Evolutionary conservation across 345 rosid genomes (phyloP).

Genomic region (Alliaria petiolata): DNA sequence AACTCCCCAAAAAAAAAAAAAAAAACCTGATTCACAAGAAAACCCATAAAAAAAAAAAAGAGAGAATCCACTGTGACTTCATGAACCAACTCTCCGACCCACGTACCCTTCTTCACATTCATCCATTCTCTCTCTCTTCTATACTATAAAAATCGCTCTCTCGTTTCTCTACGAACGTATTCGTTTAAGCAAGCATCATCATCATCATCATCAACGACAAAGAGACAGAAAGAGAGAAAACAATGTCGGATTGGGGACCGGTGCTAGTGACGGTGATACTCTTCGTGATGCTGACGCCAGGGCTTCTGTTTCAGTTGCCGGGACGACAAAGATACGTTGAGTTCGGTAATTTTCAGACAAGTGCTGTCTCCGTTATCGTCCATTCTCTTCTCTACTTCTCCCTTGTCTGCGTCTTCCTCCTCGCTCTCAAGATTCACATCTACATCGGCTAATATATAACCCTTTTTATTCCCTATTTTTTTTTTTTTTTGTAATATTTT

Average conservation of each 20-base stretch:
- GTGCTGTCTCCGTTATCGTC: constrained; percentile 54
- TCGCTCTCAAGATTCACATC: constrained; percentile 63
- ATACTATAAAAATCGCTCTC: constrained; percentile 11
- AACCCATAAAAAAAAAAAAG: neutral
- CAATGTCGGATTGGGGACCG: constrained; percentile 88
- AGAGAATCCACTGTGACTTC: constrained; percentile 27
- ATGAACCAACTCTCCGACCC: constrained; percentile 26
- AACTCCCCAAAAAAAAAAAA: constrained; percentile 17
- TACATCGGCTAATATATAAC: constrained; percentile 27
- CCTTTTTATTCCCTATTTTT: neutral
- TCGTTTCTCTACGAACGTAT: neutral
- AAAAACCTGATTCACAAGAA: constrained; percentile 33
- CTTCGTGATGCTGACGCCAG: constrained; percentile 62
- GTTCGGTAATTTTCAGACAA: constrained; percentile 67
- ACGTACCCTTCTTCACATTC: constrained; percentile 17
- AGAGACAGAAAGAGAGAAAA: neutral
- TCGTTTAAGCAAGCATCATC: constrained; percentile 15
- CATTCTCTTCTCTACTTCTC: constrained; percentile 63
- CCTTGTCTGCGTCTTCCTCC: constrained; percentile 52
- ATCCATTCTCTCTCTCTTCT: neutral
- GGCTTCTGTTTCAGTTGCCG: constrained; percentile 71
- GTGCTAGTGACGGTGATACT: constrained; percentile 63
- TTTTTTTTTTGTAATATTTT: too few species aligned
- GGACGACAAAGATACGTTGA: constrained; percentile 49
- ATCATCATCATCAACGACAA: constrained; percentile 2